Base-by-base conservation (phyloP, 495 filamentous ascomycete genomes). In the Platismatia glauca region DNA sequence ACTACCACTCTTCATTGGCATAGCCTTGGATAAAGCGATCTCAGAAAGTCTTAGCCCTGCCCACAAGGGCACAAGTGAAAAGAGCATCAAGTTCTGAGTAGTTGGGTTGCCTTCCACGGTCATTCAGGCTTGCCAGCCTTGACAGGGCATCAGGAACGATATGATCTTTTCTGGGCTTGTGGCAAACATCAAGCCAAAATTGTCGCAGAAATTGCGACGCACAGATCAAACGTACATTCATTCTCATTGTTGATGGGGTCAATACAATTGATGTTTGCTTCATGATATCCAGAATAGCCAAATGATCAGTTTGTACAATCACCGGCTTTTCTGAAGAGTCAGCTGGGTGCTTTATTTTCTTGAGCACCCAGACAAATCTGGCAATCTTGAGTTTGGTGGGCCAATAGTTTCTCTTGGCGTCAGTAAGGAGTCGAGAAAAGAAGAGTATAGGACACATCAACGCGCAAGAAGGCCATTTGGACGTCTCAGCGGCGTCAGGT, bases 361-460 rank as follows among this genome's bases (percentile, higher is more conserved):
- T 27, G 0, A 66, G 24, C 0, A 24, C 1, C 34, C 48, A 68
- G 0, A 68, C 46, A 8, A 68, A 20, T 0, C 64, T 56, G 0
- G 65, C 52, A 0, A 66, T 31, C 44, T 68, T 55, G 0, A 68
- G 7, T 27, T 68, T 65, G 0, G 52, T 68, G 0, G 59, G 41
- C 58, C 58, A 68, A 12, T 68, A 68, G 1, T 58, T 61, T 0
- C 16, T 13, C 15, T 68, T 55, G 4, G 41, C 58, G 8, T 1
- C 3, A 3, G 22, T 50, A 1, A 50, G 9, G 1, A 50, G 2
- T 29, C 24, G 27, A 1, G 16, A 20, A 1, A 43, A 13, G 13
- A 43, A 43, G 1, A 43, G 2, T 2, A 43, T 43, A 2, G 39
- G 39, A 15, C 20, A 0, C 3, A 20, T 20, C 1, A 15, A 0